Evolutionary conservation across 1,284 basidiomycete genomes (phyloP).

Genomic region (Limonomyces culmigenus): DNA sequence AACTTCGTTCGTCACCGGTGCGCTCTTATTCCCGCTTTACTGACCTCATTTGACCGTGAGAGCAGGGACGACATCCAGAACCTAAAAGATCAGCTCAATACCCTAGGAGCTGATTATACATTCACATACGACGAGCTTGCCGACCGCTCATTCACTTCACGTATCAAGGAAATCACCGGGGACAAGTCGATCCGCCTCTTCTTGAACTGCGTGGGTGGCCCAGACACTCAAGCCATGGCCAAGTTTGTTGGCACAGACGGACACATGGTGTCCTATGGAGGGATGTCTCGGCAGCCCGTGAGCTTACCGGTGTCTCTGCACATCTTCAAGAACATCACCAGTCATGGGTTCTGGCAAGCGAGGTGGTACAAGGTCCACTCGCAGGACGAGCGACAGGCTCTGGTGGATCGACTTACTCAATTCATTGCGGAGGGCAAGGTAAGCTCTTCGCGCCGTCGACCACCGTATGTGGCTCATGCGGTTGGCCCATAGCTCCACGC

Average conservation of each 20-base stretch:
- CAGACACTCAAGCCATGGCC: constrained; percentile 49
- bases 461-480: too few relatives aligned
- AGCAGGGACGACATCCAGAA: constrained; percentile 32
- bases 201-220: constrained; percentile 69
- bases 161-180: constrained; percentile 14
- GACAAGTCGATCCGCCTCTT: constrained; percentile 40
- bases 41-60: neutral
- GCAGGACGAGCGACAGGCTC: constrained; percentile 19
- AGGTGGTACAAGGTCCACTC: constrained; percentile 44
- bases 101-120: constrained; percentile 57
- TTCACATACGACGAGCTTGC: constrained; percentile 56
- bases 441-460: too few relatives aligned
- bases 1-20: constrained; percentile 66
- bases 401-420: constrained; percentile 37
- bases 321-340: constrained; percentile 66
- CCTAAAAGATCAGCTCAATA: constrained; percentile 31
- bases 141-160: constrained; percentile 20
- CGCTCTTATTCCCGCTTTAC: neutral
- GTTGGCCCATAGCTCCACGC: too few relatives aligned
- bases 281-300: constrained; percentile 73
- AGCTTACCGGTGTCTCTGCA: constrained; percentile 62
- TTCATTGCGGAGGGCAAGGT: too few relatives aligned
- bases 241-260: constrained; percentile 46
- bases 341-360: constrained; percentile 64
- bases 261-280: constrained; percentile 73